Conservation (phyloP, 371 early-diverging fungal species). For the Phascolomyces articulosus region DNA sequence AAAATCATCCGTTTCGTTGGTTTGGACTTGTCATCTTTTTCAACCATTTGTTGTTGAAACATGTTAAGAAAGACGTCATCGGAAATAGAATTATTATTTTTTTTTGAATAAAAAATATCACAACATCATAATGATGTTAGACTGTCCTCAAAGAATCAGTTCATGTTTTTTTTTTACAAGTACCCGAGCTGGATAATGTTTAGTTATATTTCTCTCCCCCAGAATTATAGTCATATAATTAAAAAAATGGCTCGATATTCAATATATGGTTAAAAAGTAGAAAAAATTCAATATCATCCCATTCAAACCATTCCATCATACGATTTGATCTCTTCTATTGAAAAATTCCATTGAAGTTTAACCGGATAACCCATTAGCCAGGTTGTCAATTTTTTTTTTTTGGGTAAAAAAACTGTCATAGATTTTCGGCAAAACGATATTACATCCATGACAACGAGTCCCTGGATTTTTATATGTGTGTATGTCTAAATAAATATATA, state of each 20-base stretch:
- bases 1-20: too few species aligned
- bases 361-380: slow-evolving; percentile 6
- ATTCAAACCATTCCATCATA: not conserved
- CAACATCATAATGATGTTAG: not conserved
- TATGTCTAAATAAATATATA: too few species aligned
- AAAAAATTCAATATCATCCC: too few species aligned
- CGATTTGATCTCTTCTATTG: not conserved
- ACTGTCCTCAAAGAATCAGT: not conserved
- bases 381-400: not conserved
- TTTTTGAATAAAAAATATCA: too few species aligned
- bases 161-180: not conserved
- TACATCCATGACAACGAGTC: too few species aligned
- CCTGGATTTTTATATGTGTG: too few species aligned
- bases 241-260: slow-evolving; percentile 6
- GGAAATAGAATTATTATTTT: not conserved
- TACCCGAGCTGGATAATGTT: not conserved
- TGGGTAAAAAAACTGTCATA: too few species aligned
- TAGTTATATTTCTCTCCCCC: not conserved
- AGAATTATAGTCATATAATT: too few species aligned
- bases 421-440: too few species aligned
- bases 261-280: not conserved
- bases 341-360: too few species aligned
- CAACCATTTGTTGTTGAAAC: not conserved
- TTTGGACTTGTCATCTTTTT: too few species aligned
- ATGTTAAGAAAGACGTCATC: not conserved